These are phyloP conservation scores for Penicillium alfredii DNA, from an alignment of 495 filamentous ascomycete species.

Conservation along the genomic window DNA sequence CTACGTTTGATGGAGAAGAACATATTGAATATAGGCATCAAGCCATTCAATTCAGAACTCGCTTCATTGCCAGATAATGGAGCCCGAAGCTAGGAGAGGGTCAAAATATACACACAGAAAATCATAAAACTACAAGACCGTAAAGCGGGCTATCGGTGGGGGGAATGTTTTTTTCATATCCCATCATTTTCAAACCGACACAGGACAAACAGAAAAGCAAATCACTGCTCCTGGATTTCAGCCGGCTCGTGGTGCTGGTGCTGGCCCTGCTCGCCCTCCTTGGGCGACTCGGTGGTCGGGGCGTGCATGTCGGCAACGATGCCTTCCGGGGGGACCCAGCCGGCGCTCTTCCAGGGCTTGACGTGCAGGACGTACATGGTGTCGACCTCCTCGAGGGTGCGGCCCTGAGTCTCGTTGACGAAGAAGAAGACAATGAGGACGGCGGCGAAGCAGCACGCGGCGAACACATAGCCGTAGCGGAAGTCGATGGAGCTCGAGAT, in stretches of 20 bases:
- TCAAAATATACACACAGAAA: too few relatives aligned
- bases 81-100: too few relatives aligned
- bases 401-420: constrained; percentile 62
- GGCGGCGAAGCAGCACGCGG: constrained; percentile 58
- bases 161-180: too few relatives aligned
- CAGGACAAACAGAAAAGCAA: too few relatives aligned
- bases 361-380: constrained; percentile 74
- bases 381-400: constrained; percentile 73
- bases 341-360: constrained; percentile 57
- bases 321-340: constrained; percentile 51
- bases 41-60: too few relatives aligned
- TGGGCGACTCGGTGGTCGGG: constrained; percentile 7
- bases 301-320: constrained; percentile 30
- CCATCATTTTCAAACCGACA: too few relatives aligned
- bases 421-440: constrained; percentile 71
- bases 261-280: constrained; percentile 18
- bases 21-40: too few relatives aligned
- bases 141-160: too few relatives aligned
- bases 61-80: too few relatives aligned
- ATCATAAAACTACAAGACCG: too few relatives aligned
- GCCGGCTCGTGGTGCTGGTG: constrained; percentile 22
- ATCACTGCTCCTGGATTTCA: constrained; percentile 15
- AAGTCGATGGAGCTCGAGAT: constrained; percentile 64
- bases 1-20: too few relatives aligned
- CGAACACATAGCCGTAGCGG: constrained; percentile 76